Conservation (phyloP, 192 early-diverging fungal genomes). For the Chytriomyces confervae region DNA sequence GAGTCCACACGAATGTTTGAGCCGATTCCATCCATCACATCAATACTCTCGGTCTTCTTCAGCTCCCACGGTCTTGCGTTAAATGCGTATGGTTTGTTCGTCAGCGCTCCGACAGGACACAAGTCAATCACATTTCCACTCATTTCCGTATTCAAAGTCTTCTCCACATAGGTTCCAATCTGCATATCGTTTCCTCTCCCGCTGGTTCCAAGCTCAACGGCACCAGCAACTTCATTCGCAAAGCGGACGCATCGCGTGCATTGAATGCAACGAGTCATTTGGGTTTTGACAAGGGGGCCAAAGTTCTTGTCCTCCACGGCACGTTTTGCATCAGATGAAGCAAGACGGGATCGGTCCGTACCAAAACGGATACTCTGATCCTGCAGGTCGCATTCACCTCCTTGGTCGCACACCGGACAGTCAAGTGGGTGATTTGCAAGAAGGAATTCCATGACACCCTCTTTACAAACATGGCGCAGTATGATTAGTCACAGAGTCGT, state of each 20-base stretch:
- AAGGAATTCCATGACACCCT: constrained; percentile 78
- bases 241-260: constrained; percentile 99
- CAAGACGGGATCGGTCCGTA: constrained; percentile 88
- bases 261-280: constrained; percentile 99
- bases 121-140: constrained; percentile 97
- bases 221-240: constrained; percentile 96
- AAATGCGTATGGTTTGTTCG: constrained; percentile 96
- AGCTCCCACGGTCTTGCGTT: constrained; percentile 96
- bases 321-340: constrained; percentile 85
- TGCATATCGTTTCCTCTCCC: constrained; percentile 99
- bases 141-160: constrained; percentile 89
- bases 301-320: constrained; percentile 97
- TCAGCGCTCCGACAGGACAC: constrained; percentile 98
- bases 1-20: constrained; percentile 96
- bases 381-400: constrained; percentile 98
- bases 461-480: constrained; percentile 5
- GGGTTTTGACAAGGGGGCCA: constrained; percentile 95
- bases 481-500: not conserved
- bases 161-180: constrained; percentile 95
- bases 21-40: constrained; percentile 93
- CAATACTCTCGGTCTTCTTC: constrained; percentile 92
- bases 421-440: constrained; percentile 98
- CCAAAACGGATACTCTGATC: constrained; percentile 98
- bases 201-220: constrained; percentile 90
- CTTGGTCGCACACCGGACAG: constrained; percentile 99